These are phyloP conservation scores for Ramularia endophylla DNA, from an alignment of 2,329 filamentous ascomycete genomes.

Conservation along the genomic window DNA sequence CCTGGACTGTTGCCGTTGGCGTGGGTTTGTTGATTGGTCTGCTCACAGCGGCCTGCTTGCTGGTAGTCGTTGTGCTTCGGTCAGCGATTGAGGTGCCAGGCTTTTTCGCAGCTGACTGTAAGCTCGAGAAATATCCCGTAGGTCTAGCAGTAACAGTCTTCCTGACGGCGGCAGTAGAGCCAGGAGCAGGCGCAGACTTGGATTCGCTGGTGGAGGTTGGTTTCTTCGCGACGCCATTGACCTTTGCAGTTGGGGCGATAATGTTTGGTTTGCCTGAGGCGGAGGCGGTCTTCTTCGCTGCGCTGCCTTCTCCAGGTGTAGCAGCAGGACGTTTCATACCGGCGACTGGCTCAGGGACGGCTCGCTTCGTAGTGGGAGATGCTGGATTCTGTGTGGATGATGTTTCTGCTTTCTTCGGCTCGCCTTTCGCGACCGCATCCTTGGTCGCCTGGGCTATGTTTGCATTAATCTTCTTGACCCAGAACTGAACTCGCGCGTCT, in stretches of 20 bases:
- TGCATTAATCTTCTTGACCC: conserved; percentile 54
- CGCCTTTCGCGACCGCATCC: conserved; percentile 33
- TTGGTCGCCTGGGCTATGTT: conserved; percentile 24
- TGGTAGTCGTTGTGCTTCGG: conserved; percentile 22
- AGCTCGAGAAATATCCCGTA: conserved; percentile 40
- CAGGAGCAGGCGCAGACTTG: conserved; percentile 12
- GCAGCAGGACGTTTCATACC: conserved; percentile 31
- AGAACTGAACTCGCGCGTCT: conserved; percentile 57
- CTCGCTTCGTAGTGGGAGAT: conserved; percentile 29
- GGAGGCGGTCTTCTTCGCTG: conserved; percentile 32
- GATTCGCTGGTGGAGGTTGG: conserved; percentile 12
- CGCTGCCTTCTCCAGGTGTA: conserved; percentile 17
- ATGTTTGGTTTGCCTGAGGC: conserved; percentile 18
- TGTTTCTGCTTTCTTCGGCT: conserved; percentile 33
- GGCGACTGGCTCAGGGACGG: conserved; percentile 22
- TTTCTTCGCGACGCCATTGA: conserved; percentile 24
- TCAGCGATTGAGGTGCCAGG: conserved; percentile 27
- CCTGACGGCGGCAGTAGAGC: conserved; percentile 14
- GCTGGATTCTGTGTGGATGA: conserved; percentile 16
- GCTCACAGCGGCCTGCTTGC: conserved; percentile 15
- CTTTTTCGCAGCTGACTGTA: conserved; percentile 44
- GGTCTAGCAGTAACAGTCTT: conserved; percentile 38
- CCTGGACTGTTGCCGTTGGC: conserved; percentile 10
- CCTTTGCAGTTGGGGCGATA: conserved; percentile 12
- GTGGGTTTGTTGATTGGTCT: conserved; percentile 24